Base-by-base conservation (phyloP, 2,329 filamentous ascomycete species). In the Aspergillus melleus region DNA sequence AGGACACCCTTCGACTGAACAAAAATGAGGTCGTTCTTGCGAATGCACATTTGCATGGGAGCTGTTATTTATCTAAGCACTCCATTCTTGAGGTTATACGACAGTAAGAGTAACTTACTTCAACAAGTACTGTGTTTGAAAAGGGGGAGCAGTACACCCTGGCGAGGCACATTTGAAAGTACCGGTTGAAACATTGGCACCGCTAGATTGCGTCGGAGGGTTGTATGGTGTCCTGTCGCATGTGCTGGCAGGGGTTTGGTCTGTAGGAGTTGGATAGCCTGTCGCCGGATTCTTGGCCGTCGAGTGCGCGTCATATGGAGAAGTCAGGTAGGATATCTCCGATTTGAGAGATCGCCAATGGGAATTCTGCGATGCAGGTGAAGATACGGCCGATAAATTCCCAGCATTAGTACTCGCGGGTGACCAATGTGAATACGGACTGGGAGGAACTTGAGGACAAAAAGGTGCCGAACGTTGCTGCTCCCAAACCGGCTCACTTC, bases 121-220 rank as follows among this genome's bases (percentile, higher is more conserved):
- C 26, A 88, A 73, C 3, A 88, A 75, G 74, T 88, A 88, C 64
- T 88, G 86, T 1, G 86, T 88, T 67, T 87, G 85, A 60, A 88
- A 88, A 0, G 86, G 83, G 4, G 78, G 64, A 24, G 86, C 85
- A 19, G 71, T 85, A 64, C 86, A 88, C 1, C 83, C 84, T 4
- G 79, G 77, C 70, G 82, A 78, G 6, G 81, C 79, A 65, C 86
- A 88, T 66, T 81, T 82, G 72, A 79, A 84, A 20, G 69, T 69
- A 10, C 72, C 76, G 36, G 69, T 61, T 11, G 67, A 55, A 9
- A 69, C 57, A 14, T 4, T 4, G 1, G 66, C 60, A 14, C 67
- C 68, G 54, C 69, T 74, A n/a, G 69, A 22, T 44, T 70, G 67
- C 14, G 65, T 51, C 6, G 62, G 47, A 2, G 71, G 61, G 52